Conservation (phyloP, 2,329 filamentous ascomycete species). For the Malbranchea zuffiana region DNA sequence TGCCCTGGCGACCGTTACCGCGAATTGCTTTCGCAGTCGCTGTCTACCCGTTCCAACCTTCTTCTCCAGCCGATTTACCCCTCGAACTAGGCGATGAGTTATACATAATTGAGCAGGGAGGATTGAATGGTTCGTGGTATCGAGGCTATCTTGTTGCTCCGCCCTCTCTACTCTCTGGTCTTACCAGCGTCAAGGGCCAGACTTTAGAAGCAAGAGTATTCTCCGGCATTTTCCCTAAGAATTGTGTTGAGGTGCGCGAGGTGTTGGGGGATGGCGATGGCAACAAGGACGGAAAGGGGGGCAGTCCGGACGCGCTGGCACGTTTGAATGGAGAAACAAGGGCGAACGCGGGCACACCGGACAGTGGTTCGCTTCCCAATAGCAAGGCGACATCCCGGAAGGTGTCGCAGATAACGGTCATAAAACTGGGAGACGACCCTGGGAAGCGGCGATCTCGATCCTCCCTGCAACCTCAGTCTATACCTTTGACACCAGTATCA, state of each 20-base stretch:
- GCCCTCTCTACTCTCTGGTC: conserved; percentile 78
- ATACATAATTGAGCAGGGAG: conserved; percentile 96
- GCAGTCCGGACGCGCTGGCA: conserved; percentile 26
- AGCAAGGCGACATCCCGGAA: conserved; percentile 26
- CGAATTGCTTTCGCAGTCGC: conserved; percentile 97
- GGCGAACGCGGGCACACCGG: conserved; percentile 13
- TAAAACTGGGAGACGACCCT: conserved; percentile 27
- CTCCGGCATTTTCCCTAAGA: conserved; percentile 93
- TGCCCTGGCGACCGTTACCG: conserved; percentile 96
- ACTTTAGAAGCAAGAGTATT: conserved; percentile 93
- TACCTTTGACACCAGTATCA: conserved; percentile 28
- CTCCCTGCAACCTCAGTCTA: conserved; percentile 22
- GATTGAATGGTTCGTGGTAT: conserved; percentile 75
- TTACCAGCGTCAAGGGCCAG: conserved; percentile 84
- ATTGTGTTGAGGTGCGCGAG: conserved; percentile 90
- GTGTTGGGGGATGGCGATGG: conserved; percentile 64
- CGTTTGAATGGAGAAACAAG: conserved; percentile 20
- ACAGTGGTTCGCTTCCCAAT: conserved; percentile 16
- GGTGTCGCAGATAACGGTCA: conserved; percentile 30
- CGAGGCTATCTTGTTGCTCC: conserved; percentile 91
- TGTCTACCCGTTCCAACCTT: conserved; percentile 83
- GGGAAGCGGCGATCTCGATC: conserved; percentile 23
- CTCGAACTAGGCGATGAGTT: conserved; percentile 97
- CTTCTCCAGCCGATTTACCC: conserved; percentile 78
- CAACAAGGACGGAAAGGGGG: conserved; percentile 14